Conservation (phyloP, 768 basidiomycete species). For the Botryobasidium botryosum region DNA sequence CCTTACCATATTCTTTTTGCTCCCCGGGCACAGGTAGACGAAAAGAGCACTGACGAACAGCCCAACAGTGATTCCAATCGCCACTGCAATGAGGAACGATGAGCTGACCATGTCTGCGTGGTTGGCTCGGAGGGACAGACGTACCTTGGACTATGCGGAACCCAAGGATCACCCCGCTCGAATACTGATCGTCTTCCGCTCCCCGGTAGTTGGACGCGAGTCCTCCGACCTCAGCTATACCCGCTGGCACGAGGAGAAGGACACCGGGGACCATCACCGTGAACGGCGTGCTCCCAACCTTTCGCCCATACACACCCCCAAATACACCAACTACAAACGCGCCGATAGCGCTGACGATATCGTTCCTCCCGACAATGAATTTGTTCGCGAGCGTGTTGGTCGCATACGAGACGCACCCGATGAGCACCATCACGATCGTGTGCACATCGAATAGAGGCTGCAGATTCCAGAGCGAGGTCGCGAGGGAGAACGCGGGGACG, state of each 20-base stretch:
- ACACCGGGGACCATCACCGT: conserved; percentile 86
- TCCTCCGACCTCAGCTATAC: conserved; percentile 56
- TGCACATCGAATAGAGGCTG: conserved; percentile 59
- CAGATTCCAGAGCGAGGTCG: conserved; percentile 59
- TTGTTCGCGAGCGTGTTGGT: conserved; percentile 72
- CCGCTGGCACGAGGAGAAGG: conserved; percentile 68
- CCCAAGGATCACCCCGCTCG: conserved; percentile 65
- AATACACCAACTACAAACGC: conserved; percentile 31
- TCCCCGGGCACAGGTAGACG: conserved; percentile 76
- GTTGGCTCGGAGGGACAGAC: no score
- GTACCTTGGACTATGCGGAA: conserved; percentile 70
- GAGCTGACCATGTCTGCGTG: not conserved
- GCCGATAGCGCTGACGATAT: conserved; percentile 71
- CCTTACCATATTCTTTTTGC: no score
- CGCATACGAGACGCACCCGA: conserved; percentile 59
- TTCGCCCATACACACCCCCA: not conserved
- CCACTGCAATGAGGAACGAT: conserved; percentile 26
- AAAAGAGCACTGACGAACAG: conserved; percentile 77
- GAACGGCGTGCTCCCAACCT: conserved; percentile 29
- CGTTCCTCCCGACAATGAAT: conserved; percentile 69
- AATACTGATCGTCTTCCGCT: conserved; percentile 21
- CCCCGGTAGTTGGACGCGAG: conserved; percentile 31
- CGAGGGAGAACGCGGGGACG: conserved; percentile 54
- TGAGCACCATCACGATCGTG: conserved; percentile 79
- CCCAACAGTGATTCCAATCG: conserved; percentile 79